Conservation (phyloP, 192 early-diverging fungal genomes). For the Linnemannia hyalina region DNA sequence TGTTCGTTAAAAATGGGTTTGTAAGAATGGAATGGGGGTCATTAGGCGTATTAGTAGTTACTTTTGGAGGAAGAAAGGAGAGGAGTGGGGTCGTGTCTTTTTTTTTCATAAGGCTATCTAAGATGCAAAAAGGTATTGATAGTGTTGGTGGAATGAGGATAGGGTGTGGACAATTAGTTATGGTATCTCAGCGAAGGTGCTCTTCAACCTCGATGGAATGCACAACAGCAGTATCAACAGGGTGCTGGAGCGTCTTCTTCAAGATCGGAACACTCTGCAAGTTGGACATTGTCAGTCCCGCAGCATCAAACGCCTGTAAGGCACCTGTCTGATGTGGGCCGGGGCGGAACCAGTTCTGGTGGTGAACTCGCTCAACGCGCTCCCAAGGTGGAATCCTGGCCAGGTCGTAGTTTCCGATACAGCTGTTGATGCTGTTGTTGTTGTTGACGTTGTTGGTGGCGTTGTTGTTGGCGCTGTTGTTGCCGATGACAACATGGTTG, state of each 20-base stretch:
- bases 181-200: neutral
- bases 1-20: neutral
- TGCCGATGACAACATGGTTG: neutral
- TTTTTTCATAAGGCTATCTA: slow-evolving; percentile 1
- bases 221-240: slow-evolving; percentile 15
- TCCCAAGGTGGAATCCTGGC: slow-evolving; percentile 41
- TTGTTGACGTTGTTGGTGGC: neutral
- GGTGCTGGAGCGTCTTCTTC: slow-evolving; percentile 26
- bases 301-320: slow-evolving; percentile 32
- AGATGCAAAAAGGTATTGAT: neutral
- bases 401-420: neutral
- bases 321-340: slow-evolving; percentile 48
- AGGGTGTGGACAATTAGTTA: neutral
- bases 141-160: too few relatives aligned
- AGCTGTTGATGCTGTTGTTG: neutral
- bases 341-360: slow-evolving; percentile 54
- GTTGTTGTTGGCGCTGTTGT: neutral
- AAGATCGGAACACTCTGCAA: slow-evolving; percentile 32
- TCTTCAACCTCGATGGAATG: slow-evolving; percentile 39
- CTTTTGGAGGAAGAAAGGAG: neutral
- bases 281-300: slow-evolving; percentile 14
- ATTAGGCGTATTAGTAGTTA: neutral
- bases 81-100: neutral
- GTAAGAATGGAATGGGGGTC: neutral
- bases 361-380: slow-evolving; percentile 40